Base-by-base conservation (phyloP, 2,329 filamentous ascomycete genomes). In the Torrubiellomyces zombiae region DNA sequence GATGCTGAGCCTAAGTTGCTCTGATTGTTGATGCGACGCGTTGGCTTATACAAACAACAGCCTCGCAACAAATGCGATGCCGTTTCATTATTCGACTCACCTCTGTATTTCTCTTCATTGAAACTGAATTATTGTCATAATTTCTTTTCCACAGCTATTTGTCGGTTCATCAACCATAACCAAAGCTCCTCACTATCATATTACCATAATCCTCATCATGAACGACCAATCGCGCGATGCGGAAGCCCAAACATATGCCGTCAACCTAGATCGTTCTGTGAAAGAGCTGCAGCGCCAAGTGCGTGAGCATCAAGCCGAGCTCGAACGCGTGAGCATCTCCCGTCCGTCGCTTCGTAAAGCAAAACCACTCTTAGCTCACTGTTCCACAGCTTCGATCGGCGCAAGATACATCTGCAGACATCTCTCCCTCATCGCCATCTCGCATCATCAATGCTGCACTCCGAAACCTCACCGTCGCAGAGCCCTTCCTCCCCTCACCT, bases 261-360 rank as follows among this genome's bases (percentile, higher is more conserved):
- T 56, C 20, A 67, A 63, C 38, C 53, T 86, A 21, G 67, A 80
- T 29, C 62, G 66, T 27, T 81, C 78, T 2, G 41, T 85, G 21
- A 63, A 60, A 32, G 71, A 76, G 41, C 63, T 86, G 2, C 69
- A 77, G 42, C 53, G 49, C 10, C 56, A 56, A 37, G 58, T 74
- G 16, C 51, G 53, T 28, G 59, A 72, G 38, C 59, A 67, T 32
- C 60, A 70, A 39, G 44, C 47, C 26, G 50, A 57, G 26, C 45
- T 73, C 11, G 45, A 52, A 28, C 55, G 54, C 44, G 63, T 66
- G 37, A 23, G 36, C 21, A 10, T 6, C 10, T 11, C 9, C 14
- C 21, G 34, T 23, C 14, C 16, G 18, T 5, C 4, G 21, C 24
- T 19, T 18, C 16, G 11, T 16, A 14, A 24, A 20, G 19, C 7